Percentiles rank a stretch among this genome's conserved stretches.
These are phyloP conservation scores for Tardiomyces blankii DNA, from an alignment of 1,139 yeast species.

Conservation along the genomic window DNA sequence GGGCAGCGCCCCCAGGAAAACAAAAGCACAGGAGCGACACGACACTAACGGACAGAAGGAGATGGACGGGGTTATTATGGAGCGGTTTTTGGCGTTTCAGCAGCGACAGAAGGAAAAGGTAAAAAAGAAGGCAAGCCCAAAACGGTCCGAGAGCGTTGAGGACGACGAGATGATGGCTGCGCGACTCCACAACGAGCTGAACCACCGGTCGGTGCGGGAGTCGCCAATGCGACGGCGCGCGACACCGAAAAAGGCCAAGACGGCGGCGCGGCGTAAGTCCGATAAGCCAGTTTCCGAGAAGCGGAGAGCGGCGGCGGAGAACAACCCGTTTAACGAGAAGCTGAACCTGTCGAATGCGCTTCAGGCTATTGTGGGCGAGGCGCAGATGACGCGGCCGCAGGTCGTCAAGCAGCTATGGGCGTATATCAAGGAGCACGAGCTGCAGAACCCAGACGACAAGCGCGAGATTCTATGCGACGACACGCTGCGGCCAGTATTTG, in stretches of 20 bases:
- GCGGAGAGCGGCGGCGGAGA: slow-evolving; percentile 7
- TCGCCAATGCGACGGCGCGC: slow-evolving; percentile 1
- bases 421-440: slow-evolving; percentile 49
- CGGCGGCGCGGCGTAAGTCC: slow-evolving; percentile 5
- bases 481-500: slow-evolving; percentile 47
- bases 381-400: slow-evolving; percentile 54
- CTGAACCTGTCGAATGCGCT: slow-evolving; percentile 38
- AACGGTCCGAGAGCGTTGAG: slow-evolving; percentile 23
- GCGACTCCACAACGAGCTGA: slow-evolving; percentile 29
- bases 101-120: slow-evolving; percentile 25
- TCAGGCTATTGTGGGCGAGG: slow-evolving; percentile 32
- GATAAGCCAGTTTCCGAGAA: slow-evolving; percentile 1
- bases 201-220: slow-evolving; percentile 12
- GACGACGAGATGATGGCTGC: slow-evolving; percentile 39
- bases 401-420: slow-evolving; percentile 67
- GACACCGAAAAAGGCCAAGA: slow-evolving; percentile 1
- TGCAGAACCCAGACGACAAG: slow-evolving; percentile 62
- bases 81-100: slow-evolving; percentile 41
- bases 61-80: slow-evolving; percentile 50
- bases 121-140: slow-evolving; percentile 23
- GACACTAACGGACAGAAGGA: slow-evolving; percentile 21
- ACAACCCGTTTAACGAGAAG: slow-evolving; percentile 17
- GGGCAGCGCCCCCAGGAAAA: too few species aligned
- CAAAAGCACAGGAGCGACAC: too few species aligned
- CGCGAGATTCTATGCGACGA: slow-evolving; percentile 64